Evolutionary conservation across 108 stramenopile species (phyloP), one percentile per base, ranked within the genome.

Genomic region (Skeletonema potamos): DNA sequence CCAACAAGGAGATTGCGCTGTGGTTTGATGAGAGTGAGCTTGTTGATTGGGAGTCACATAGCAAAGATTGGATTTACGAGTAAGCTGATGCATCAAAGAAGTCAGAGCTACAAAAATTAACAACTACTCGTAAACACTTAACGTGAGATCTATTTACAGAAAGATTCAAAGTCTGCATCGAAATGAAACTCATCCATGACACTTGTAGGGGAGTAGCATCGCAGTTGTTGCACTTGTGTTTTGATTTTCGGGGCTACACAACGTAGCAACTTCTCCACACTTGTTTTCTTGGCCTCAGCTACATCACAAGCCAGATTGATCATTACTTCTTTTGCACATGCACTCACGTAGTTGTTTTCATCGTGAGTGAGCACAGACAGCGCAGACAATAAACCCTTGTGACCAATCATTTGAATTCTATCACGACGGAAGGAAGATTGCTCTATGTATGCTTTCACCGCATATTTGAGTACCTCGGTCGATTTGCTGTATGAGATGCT

Each of bases 1-100:
- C 98, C 54, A 82, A 95, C 79, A 89, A 87, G 67, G 96, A 98
- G 72, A 96, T 98, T 70, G 89, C 68, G 27, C 84, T 96, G 34
- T 98, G 97, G 97, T 98, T 98, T 72, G 87, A 89, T 20, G 94
- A 95, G 62, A 84, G 72, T 27, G 92, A 88, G 59, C 76, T 92
- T 39, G 15, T 90, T 43, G 89, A 85, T 64, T 96, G 93, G 93
- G 80, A 82, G 20, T 62, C 55, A 36, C 85, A 89, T 79, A 83
- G 84, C 27, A 75, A 86, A 39, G 84, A 82, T 72, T 94, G 93
- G 96, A 83, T 96, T 59, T 96, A 93, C 71, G 96, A 96, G 86
- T 96, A 89, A 87, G 22, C 22, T 0, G 18, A 1, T 5, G 48
- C 0, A 22, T 22, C 48, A 51, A n/a, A 51, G 8, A 7, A 24